These are phyloP conservation scores for Xylariaceae sp. DNA, from an alignment of 2,329 filamentous ascomycete species.

Conservation along the genomic window DNA sequence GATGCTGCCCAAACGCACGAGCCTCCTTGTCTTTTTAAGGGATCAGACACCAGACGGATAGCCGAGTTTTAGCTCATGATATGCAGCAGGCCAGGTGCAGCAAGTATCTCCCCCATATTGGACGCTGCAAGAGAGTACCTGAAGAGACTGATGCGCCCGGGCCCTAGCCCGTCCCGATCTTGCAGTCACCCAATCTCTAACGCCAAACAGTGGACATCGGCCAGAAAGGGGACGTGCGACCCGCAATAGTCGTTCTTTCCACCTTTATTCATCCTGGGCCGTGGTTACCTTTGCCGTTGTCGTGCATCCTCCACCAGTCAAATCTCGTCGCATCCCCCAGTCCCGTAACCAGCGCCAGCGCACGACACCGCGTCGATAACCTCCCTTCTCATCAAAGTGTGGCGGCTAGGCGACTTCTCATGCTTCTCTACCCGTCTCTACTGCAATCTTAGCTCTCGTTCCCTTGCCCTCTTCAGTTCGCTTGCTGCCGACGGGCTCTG, in stretches of 20 bases:
- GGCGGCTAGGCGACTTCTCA: constrained; percentile 14
- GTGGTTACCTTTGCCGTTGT: not conserved
- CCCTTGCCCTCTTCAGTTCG: constrained; percentile 5
- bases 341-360: constrained; percentile 16
- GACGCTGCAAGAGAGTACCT: not conserved
- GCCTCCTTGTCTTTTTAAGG: not conserved
- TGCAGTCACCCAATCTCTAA: constrained; percentile 1
- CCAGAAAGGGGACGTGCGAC: not conserved
- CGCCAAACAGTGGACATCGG: not conserved
- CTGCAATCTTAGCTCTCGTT: too few species aligned
- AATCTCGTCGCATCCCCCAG: constrained; percentile 12
- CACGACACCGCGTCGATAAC: constrained; percentile 15
- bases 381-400: constrained; percentile 14
- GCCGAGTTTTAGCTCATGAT: not conserved
- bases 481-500: constrained; percentile 6
- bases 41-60: not conserved
- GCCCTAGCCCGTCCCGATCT: not conserved
- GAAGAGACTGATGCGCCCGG: too few species aligned
- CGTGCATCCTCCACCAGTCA: constrained; percentile 19
- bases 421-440: constrained; percentile 2
- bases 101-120: not conserved
- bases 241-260: not conserved
- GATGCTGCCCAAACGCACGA: too few species aligned
- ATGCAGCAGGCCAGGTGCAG: not conserved
- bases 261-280: too few species aligned